phyloP scores from a whole-genome alignment of 306 rosid genomes.

The Geum urbanum region DNA sequence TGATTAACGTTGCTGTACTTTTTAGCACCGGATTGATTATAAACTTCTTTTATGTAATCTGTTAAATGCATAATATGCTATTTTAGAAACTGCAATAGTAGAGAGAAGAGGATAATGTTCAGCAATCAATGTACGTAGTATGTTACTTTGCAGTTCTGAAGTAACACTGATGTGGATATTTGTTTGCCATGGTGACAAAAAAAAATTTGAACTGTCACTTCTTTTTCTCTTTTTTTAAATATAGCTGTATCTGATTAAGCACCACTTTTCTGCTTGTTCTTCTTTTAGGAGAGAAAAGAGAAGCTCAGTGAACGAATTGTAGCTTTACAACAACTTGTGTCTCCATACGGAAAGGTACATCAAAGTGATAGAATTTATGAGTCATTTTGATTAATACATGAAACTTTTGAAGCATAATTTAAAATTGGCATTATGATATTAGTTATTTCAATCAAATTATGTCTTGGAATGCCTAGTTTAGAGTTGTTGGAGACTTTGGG shows the following conservation, averaged over 20 bases:
- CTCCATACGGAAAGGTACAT: conserved; percentile 91
- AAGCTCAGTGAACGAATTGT: conserved; percentile 75
- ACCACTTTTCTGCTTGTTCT: conserved; percentile 15
- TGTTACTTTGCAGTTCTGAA: background rate
- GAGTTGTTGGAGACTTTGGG: background rate
- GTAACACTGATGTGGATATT: background rate
- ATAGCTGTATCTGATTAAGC: background rate
- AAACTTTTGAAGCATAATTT: conserved; percentile 2
- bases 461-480: background rate
- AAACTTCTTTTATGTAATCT: background rate
- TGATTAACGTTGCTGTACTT: background rate
- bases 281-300: conserved; percentile 79
- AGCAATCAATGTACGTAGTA: background rate
- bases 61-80: background rate
- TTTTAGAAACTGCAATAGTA: background rate
- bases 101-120: background rate
- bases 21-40: background rate
- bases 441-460: background rate
- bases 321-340: conserved; percentile 94
- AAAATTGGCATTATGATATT: background rate
- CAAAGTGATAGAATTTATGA: conserved; percentile 14
- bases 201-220: background rate
- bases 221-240: background rate
- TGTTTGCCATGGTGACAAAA: background rate
- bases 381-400: background rate